These are phyloP conservation scores for Ballota nigra DNA, from an alignment of 257 asterid species.

Conservation along the genomic window DNA sequence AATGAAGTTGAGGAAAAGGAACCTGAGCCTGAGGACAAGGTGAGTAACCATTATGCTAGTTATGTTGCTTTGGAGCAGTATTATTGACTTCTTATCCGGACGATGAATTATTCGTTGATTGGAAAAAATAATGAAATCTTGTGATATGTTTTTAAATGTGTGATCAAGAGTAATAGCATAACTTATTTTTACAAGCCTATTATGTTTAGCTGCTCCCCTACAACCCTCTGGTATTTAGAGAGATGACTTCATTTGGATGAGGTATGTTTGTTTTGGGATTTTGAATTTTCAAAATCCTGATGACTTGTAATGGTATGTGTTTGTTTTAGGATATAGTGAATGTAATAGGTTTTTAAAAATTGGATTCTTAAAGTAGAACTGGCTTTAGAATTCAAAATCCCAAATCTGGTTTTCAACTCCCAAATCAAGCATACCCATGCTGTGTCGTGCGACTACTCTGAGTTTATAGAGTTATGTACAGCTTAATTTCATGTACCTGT, in stretches of 20 bases:
- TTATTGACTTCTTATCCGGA: too few relatives aligned
- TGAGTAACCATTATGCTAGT: conserved; percentile 5
- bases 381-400: too few relatives aligned
- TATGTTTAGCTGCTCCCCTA: neutral
- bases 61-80: too few relatives aligned
- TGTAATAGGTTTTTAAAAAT: too few relatives aligned
- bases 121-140: neutral
- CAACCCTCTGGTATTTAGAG: neutral
- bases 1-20: conserved; percentile 66
- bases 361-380: too few relatives aligned
- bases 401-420: too few relatives aligned
- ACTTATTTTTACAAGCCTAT: neutral
- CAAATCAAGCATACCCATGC: too few relatives aligned
- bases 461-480: neutral
- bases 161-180: neutral
- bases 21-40: conserved; percentile 60
- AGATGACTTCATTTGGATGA: neutral
- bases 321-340: too few relatives aligned
- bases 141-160: neutral
- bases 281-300: too few relatives aligned
- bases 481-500: neutral
- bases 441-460: neutral
- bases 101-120: too few relatives aligned
- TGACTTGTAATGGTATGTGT: too few relatives aligned
- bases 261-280: too few relatives aligned